Conservation (phyloP, 495 filamentous ascomycete species). For the Pseudomonodictys pantanalensis region DNA sequence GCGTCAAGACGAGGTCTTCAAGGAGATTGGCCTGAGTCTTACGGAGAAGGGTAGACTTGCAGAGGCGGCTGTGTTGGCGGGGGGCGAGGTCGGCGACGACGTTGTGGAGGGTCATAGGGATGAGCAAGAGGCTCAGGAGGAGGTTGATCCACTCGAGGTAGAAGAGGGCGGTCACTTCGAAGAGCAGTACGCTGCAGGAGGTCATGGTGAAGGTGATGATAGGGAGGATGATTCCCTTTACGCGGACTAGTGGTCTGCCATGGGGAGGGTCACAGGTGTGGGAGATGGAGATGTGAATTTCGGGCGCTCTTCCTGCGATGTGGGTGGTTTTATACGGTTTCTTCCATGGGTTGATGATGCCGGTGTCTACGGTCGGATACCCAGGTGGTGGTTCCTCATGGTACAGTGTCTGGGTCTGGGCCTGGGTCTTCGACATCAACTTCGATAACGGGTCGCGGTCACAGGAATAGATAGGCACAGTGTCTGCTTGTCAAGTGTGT, state of each 20-base stretch:
- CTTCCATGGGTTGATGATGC: too few relatives aligned
- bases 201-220: not conserved
- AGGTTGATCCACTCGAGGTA: not conserved
- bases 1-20: conserved; percentile 50
- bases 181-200: conserved; percentile 1
- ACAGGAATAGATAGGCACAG: too few relatives aligned
- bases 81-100: not conserved
- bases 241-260: not conserved
- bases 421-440: too few relatives aligned
- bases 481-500: too few relatives aligned
- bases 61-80: not conserved
- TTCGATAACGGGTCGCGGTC: too few relatives aligned
- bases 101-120: not conserved
- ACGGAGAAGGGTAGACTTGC: conserved; percentile 10
- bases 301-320: not conserved
- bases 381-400: too few relatives aligned
- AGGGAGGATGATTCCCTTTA: conserved; percentile 18
- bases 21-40: conserved; percentile 38
- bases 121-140: not conserved
- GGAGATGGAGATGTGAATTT: too few relatives aligned
- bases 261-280: too few relatives aligned
- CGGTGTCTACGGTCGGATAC: too few relatives aligned
- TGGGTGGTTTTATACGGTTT: too few relatives aligned
- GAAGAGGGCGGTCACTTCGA: conserved; percentile 8
- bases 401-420: too few relatives aligned